These are phyloP conservation scores for Mucuna pruriens DNA, from an alignment of 306 rosid genomes.

Conservation along the genomic window DNA sequence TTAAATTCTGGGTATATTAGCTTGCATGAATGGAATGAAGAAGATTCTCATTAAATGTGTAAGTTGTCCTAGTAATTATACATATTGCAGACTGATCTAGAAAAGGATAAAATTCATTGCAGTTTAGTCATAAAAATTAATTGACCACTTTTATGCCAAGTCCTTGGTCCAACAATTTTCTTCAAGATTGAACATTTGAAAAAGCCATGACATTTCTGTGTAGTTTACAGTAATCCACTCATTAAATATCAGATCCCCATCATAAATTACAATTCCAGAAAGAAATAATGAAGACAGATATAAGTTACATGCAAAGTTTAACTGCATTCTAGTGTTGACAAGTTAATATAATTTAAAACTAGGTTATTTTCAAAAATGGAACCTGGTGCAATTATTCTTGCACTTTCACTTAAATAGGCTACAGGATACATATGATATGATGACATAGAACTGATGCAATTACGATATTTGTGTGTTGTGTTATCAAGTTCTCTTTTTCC, in stretches of 20 bases:
- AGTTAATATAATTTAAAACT: neutral
- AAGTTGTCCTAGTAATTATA: constrained; percentile 11
- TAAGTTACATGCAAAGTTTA: neutral
- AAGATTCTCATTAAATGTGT: constrained; percentile 20
- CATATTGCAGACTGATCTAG: neutral
- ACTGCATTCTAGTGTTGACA: neutral
- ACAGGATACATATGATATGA: neutral
- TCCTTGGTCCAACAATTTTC: neutral
- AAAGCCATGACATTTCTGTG: neutral
- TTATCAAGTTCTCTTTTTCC: constrained; percentile 24
- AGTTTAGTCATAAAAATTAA: constrained; percentile 4
- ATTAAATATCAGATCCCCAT: neutral
- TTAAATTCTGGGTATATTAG: constrained; percentile 17
- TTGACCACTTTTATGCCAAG: neutral
- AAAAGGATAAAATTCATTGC: constrained; percentile 12
- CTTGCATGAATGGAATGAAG: constrained; percentile 5
- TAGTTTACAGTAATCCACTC: neutral
- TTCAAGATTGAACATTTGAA: constrained; percentile 22
- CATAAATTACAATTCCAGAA: constrained; percentile 2
- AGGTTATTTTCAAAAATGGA: constrained; percentile 17
- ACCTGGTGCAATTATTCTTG: constrained; percentile 11
- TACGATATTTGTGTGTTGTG: neutral
- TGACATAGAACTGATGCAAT: constrained; percentile 3
- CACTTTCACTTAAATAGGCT: constrained; percentile 8
- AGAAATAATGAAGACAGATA: neutral